These are phyloP conservation scores for Citrullus amarus DNA, from an alignment of 306 rosid species.

Conservation along the genomic window DNA sequence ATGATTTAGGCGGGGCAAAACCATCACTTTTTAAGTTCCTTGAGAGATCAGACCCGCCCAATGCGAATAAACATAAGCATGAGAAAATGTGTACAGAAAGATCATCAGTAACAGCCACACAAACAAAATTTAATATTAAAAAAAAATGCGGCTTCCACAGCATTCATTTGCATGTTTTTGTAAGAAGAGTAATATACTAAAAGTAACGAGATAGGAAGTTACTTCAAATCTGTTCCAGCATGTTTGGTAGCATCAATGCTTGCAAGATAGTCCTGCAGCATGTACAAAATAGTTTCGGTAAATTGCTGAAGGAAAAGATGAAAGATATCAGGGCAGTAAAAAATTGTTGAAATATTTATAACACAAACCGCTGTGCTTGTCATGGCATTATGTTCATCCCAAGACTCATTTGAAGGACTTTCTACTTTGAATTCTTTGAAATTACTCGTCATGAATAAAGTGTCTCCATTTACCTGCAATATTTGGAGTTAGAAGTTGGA, in stretches of 20 bases:
- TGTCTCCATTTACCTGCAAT: conserved; percentile 86
- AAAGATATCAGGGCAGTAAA: conserved; percentile 8
- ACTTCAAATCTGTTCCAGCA: conserved; percentile 66
- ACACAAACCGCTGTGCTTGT: conserved; percentile 76
- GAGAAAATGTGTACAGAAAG: background rate
- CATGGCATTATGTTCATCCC: conserved; percentile 78
- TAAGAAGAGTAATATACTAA: background rate
- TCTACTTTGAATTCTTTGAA: conserved; percentile 90
- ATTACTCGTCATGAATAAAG: conserved; percentile 81
- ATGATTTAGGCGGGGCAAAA: too few species aligned
- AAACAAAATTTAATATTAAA: background rate
- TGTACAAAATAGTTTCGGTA: conserved; percentile 15
- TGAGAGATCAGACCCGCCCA: background rate
- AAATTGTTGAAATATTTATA: background rate
- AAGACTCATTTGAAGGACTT: conserved; percentile 41
- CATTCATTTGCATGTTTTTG: background rate
- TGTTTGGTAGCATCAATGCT: conserved; percentile 67
- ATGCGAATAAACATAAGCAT: background rate
- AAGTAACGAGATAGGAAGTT: conserved; percentile 12
- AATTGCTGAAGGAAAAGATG: conserved; percentile 10
- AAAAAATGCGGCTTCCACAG: background rate
- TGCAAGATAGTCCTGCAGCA: conserved; percentile 85
- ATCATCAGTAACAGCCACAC: background rate
- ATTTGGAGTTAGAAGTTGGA: background rate
- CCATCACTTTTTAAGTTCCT: background rate